phyloP scores from a whole-genome alignment of 805 yeast genomes.

The Cyberlindnera suaveolens region DNA sequence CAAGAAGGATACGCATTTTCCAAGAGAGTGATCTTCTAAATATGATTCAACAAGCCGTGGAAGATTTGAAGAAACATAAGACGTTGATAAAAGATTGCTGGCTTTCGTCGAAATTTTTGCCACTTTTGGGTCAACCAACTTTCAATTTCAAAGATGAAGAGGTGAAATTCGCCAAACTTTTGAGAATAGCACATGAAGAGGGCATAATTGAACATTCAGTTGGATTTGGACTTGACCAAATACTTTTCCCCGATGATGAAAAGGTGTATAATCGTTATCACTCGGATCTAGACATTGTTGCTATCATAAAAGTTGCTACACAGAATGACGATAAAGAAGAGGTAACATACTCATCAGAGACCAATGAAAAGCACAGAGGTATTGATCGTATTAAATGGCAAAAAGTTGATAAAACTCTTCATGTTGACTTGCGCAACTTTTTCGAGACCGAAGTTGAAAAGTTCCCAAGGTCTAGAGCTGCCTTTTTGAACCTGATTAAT shows the following conservation, averaged over 20 bases:
- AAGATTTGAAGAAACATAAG: conserved; percentile 2
- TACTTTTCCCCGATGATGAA: conserved; percentile 34
- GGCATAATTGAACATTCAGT: conserved; percentile 3
- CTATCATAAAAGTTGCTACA: conserved; percentile 5
- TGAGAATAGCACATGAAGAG: conserved; percentile 8
- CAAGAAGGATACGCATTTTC: not conserved
- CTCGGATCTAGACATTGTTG: conserved; percentile 30
- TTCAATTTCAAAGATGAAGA: conserved; percentile 10
- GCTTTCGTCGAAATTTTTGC: conserved; percentile 1
- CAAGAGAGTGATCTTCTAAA: conserved; percentile 1
- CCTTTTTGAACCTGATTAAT: conserved; percentile 13
- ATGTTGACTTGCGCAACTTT: conserved; percentile 10
- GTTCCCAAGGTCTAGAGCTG: conserved; percentile 11
- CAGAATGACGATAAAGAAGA: not conserved
- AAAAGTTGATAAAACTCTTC: conserved; percentile 7
- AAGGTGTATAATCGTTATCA: conserved; percentile 25
- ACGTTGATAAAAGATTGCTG: conserved; percentile 10
- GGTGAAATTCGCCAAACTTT: conserved; percentile 7
- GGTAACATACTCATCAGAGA: not conserved
- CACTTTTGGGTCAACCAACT: not conserved
- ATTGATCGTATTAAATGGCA: conserved; percentile 2
- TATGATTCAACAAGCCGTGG: conserved; percentile 3
- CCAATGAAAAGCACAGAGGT: not conserved
- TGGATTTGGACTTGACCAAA: conserved; percentile 21
- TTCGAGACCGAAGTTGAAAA: conserved; percentile 5